phyloP scores from a whole-genome alignment of 2,329 filamentous ascomycete genomes.

The Decorospora gaudefroyi region DNA sequence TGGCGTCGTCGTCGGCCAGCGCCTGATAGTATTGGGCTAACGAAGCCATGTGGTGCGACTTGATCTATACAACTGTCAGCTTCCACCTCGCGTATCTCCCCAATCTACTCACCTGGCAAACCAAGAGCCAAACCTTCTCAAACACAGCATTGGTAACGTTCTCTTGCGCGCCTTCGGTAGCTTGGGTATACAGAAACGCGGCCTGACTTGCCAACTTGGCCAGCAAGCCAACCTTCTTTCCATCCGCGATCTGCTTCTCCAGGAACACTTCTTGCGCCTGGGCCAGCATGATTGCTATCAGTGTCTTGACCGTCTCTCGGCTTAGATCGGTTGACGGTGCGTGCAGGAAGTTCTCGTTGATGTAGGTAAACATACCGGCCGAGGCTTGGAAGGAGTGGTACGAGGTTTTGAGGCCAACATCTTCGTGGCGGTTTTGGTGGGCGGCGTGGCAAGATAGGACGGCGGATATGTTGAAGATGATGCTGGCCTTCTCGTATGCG shows the following conservation, averaged over 20 bases:
- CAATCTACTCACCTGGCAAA: constrained; percentile 68
- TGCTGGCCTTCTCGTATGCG: constrained; percentile 97
- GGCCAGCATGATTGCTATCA: constrained; percentile 91
- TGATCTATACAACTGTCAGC: constrained; percentile 58
- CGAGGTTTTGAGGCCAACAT: constrained; percentile 89
- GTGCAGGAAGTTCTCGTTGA: constrained; percentile 99
- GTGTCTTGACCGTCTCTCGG: constrained; percentile 89
- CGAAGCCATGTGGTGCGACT: constrained; percentile 80
- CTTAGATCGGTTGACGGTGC: constrained; percentile 96
- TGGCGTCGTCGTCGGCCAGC: constrained; percentile 84
- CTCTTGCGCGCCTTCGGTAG: constrained; percentile 86
- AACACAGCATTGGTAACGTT: constrained; percentile 91
- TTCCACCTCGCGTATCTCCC: background rate
- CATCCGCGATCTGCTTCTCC: constrained; percentile 90
- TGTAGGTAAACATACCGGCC: constrained; percentile 99
- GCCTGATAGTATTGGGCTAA: constrained; percentile 94
- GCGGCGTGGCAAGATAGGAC: constrained; percentile 95
- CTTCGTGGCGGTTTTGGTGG: constrained; percentile 87
- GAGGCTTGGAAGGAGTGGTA: constrained; percentile 98
- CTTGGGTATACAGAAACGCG: constrained; percentile 83
- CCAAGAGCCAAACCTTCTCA: constrained; percentile 87
- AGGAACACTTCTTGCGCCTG: constrained; percentile 97
- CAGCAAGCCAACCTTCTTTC: constrained; percentile 88
- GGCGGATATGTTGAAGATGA: constrained; percentile 99
- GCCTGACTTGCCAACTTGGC: constrained; percentile 94